Percentiles rank a stretch among this genome's conserved stretches.
Evolutionary conservation across 768 basidiomycete species (phyloP).

Genomic region (Dioszegia hungarica): DNA sequence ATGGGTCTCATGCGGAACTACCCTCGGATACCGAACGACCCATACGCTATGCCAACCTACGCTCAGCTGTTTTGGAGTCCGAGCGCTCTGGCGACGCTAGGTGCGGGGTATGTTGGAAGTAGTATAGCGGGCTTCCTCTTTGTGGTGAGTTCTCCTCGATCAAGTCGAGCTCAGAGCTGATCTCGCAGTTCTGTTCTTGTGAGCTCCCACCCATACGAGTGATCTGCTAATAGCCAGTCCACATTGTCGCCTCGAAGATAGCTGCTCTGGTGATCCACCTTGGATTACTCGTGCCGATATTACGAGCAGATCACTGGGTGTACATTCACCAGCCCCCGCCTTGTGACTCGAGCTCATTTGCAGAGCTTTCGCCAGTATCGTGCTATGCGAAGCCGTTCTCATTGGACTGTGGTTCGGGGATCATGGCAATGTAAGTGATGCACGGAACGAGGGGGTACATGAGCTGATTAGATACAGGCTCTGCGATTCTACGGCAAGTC

Average conservation of each 20-base stretch:
- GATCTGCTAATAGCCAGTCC: constrained; percentile 55
- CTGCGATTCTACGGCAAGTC: constrained; percentile 62
- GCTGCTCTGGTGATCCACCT: constrained; percentile 84
- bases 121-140: constrained; percentile 43
- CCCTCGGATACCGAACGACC: constrained; percentile 34
- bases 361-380: constrained; percentile 79
- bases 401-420: constrained; percentile 94
- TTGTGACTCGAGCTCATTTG: not conserved
- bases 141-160: constrained; percentile 32
- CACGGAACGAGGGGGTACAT: no score
- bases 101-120: constrained; percentile 44
- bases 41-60: constrained; percentile 42
- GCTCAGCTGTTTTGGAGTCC: constrained; percentile 44
- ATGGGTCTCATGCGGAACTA: constrained; percentile 36
- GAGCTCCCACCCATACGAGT: constrained; percentile 13
- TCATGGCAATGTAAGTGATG: constrained; percentile 61
- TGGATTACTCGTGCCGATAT: constrained; percentile 76
- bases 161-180: not conserved
- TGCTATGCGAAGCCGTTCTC: constrained; percentile 76
- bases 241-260: constrained; percentile 84
- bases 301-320: constrained; percentile 85
- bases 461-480: constrained; percentile 17
- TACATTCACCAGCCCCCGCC: constrained; percentile 51
- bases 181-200: constrained; percentile 8
- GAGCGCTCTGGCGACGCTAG: constrained; percentile 39